Percentiles rank a stretch among this genome's conserved stretches.
Conservation (phyloP, 805 yeast species). For the Lipomyces sp. region DNA sequence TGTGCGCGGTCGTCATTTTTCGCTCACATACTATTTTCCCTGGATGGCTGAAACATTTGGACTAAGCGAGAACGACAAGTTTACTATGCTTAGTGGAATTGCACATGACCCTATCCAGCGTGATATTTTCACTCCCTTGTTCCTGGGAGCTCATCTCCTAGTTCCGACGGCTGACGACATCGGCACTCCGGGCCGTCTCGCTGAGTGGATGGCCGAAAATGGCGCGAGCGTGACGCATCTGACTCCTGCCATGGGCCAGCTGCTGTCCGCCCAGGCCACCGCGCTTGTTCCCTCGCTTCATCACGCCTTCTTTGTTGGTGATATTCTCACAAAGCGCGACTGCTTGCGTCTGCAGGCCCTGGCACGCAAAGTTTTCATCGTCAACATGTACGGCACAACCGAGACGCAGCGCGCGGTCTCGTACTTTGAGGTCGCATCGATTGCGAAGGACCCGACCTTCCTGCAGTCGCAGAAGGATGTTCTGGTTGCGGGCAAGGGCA, state of each 20-base stretch:
- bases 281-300: slow-evolving; percentile 80
- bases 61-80: slow-evolving; percentile 72
- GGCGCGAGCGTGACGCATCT: slow-evolving; percentile 95
- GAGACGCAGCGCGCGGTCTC: slow-evolving; percentile 99
- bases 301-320: slow-evolving; percentile 98
- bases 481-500: slow-evolving; percentile 98
- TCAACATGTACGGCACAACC: slow-evolving; percentile 99
- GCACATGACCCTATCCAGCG: slow-evolving; percentile 99
- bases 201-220: slow-evolving; percentile 92
- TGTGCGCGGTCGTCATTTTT: slow-evolving; percentile 95
- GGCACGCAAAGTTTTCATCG: slow-evolving; percentile 84
- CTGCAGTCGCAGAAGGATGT: slow-evolving; percentile 84
- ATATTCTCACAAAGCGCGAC: slow-evolving; percentile 93
- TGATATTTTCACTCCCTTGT: slow-evolving; percentile 97
- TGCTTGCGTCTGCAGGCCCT: slow-evolving; percentile 87
- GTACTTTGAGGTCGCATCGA: slow-evolving; percentile 79
- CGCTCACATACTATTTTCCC: slow-evolving; percentile 94
- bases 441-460: slow-evolving; percentile 64
- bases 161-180: slow-evolving; percentile 97
- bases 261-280: slow-evolving; percentile 90
- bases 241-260: slow-evolving; percentile 99
- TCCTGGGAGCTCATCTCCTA: slow-evolving; percentile 86
- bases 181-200: slow-evolving; percentile 96
- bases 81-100: slow-evolving; percentile 97
- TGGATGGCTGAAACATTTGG: slow-evolving; percentile 94